phyloP scores from a whole-genome alignment of 2,329 filamentous ascomycete species.

The Tolypocladium paradoxum region DNA sequence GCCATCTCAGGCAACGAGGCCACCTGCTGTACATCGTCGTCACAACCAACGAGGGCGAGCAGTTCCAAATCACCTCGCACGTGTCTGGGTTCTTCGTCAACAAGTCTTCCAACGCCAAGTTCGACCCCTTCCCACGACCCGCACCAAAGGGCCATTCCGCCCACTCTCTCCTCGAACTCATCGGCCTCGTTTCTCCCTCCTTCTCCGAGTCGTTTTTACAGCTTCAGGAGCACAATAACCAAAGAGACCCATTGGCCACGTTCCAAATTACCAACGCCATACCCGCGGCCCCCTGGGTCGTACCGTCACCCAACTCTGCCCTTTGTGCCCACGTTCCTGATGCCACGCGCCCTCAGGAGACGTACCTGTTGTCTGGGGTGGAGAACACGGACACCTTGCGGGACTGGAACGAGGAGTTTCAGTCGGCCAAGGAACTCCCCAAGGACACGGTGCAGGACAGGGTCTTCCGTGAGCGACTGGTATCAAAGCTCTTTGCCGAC shows the following conservation, averaged over 20 bases:
- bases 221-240: conserved; percentile 75
- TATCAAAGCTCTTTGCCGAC: conserved; percentile 93
- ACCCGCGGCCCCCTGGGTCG: conserved; percentile 84
- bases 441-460: conserved; percentile 91
- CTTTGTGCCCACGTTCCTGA: conserved; percentile 68
- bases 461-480: conserved; percentile 87
- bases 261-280: conserved; percentile 96
- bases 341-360: conserved; percentile 83
- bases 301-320: conserved; percentile 56
- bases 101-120: conserved; percentile 90
- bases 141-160: conserved; percentile 68
- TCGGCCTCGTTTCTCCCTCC: conserved; percentile 70
- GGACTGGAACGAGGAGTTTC: conserved; percentile 99
- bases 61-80: conserved; percentile 85
- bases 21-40: conserved; percentile 85
- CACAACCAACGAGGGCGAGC: conserved; percentile 89
- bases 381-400: conserved; percentile 91
- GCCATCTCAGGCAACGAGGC: conserved; percentile 80
- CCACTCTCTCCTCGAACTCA: conserved; percentile 76
- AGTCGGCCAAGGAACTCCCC: conserved; percentile 88
- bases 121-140: conserved; percentile 75
- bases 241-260: conserved; percentile 77
- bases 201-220: conserved; percentile 67
- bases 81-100: conserved; percentile 96
- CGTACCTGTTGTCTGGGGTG: conserved; percentile 77